These are phyloP conservation scores for Durotheca rogersii DNA, from an alignment of 495 filamentous ascomycete species.

Conservation along the genomic window DNA sequence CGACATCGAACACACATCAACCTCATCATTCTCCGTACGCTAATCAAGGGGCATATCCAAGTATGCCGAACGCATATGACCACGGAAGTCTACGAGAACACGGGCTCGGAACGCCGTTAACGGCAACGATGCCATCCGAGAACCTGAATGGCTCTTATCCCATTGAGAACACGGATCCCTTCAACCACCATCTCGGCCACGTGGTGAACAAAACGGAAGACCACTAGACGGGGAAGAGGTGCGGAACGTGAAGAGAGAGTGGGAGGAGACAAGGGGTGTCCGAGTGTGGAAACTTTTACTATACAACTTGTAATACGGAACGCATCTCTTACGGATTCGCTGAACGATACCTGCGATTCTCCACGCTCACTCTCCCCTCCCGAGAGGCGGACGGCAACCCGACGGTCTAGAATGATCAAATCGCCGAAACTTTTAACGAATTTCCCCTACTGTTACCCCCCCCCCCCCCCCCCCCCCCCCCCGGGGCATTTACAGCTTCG, in stretches of 20 bases:
- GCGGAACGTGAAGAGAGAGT: too few species aligned
- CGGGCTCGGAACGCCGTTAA: constrained; percentile 31
- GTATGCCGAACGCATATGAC: constrained; percentile 34
- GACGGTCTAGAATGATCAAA: constrained; percentile 14
- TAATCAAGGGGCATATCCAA: constrained; percentile 32
- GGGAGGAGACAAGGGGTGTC: too few species aligned
- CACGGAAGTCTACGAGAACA: constrained; percentile 35
- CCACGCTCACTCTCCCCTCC: constrained; percentile 1
- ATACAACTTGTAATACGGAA: not conserved
- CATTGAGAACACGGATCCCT: constrained; percentile 14
- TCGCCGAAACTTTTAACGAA: constrained; percentile 4
- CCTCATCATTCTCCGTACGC: constrained; percentile 33
- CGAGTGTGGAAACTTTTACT: not conserved
- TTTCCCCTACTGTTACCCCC: constrained; percentile 8
- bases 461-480: constrained; percentile 9
- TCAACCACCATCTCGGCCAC: constrained; percentile 24
- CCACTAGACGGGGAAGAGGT: too few species aligned
- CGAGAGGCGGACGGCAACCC: constrained; percentile 5
- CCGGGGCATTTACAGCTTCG: constrained; percentile 16
- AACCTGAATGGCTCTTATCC: constrained; percentile 31
- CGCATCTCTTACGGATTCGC: not conserved
- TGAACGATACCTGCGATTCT: constrained; percentile 1
- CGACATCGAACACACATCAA: constrained; percentile 33
- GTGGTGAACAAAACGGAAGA: constrained; percentile 29
- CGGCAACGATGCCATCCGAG: constrained; percentile 35